Conservation (phyloP, 192 early-diverging fungal species). For the Backusella parvicylindrica region DNA sequence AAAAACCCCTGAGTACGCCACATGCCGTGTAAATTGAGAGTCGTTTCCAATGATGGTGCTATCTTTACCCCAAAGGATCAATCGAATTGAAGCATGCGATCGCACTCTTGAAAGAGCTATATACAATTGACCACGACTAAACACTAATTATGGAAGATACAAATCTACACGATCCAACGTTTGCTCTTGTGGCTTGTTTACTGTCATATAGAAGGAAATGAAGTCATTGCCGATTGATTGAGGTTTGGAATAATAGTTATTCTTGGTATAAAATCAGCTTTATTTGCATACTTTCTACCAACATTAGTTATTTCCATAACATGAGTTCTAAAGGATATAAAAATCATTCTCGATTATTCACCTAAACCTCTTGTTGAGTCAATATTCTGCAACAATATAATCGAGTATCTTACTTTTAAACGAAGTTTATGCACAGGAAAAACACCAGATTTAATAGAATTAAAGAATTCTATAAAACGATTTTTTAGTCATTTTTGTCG, state of each 20-base stretch:
- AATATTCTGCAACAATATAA: background rate
- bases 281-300: background rate
- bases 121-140: too few relatives aligned
- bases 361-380: background rate
- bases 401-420: background rate
- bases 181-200: constrained; percentile 32
- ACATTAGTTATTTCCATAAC: background rate
- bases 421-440: background rate
- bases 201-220: constrained; percentile 23
- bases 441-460: background rate
- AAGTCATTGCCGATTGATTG: background rate
- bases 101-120: too few relatives aligned
- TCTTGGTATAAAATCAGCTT: background rate
- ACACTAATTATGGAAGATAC: too few relatives aligned
- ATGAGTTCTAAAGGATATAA: background rate
- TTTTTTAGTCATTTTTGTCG: too few relatives aligned
- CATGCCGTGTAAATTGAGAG: too few relatives aligned
- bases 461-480: background rate
- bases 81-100: too few relatives aligned
- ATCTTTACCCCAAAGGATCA: too few relatives aligned
- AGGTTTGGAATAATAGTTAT: background rate
- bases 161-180: background rate
- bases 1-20: too few relatives aligned
- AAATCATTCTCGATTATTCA: background rate
- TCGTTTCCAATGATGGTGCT: too few relatives aligned